Evolutionary conservation across 345 rosid genomes (phyloP).

Genomic region (Eutrema yunnanense): DNA sequence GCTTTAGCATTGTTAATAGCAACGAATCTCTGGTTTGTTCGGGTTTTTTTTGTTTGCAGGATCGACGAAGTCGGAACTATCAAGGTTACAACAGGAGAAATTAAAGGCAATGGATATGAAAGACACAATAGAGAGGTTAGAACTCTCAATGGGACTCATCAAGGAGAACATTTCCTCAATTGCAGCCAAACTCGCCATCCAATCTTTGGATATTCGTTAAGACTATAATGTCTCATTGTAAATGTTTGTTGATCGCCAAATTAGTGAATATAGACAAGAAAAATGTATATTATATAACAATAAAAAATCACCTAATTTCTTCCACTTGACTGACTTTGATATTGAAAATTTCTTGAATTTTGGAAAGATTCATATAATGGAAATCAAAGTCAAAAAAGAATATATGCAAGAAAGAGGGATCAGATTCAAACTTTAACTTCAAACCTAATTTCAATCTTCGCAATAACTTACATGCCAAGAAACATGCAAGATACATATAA

Average conservation of each 20-base stretch:
- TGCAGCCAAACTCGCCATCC: conserved; percentile 84
- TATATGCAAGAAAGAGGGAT: no score
- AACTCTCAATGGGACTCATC: conserved; percentile 41
- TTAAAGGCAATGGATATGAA: conserved; percentile 58
- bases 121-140: conserved; percentile 55
- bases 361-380: no score
- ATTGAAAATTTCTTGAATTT: no score
- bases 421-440: no score
- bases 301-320: no score
- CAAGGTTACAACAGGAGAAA: conserved; percentile 57
- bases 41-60: conserved; percentile 33
- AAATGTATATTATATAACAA: no score
- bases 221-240: not conserved
- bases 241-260: no score
- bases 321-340: not conserved
- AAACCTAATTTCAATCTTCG: not conserved
- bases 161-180: conserved; percentile 55
- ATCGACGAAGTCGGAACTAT: conserved; percentile 47
- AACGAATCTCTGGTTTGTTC: not conserved
- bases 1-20: not conserved
- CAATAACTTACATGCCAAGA: not conserved
- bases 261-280: no score
- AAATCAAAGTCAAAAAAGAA: no score
- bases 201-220: conserved; percentile 42
- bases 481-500: not conserved